Evolutionary conservation across 495 filamentous ascomycete genomes (phyloP).

Genomic region (Penicillium atrosanguineum): DNA sequence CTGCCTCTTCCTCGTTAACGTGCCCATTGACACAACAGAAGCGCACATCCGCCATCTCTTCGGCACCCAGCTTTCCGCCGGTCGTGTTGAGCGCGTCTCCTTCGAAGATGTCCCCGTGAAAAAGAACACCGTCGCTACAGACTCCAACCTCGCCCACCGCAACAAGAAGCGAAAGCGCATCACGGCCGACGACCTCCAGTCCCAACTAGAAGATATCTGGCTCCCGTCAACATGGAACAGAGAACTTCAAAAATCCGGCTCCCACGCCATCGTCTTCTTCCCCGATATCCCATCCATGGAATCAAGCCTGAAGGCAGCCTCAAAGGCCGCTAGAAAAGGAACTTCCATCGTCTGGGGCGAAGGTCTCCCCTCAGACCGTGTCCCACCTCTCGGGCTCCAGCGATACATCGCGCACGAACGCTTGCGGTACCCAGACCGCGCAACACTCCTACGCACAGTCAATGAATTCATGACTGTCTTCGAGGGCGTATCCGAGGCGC

Average conservation of each 20-base stretch:
- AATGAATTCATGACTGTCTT: slow-evolving; percentile 82
- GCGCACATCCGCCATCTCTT: slow-evolving; percentile 74
- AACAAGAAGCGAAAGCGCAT: slow-evolving; percentile 68
- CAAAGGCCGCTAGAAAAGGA: slow-evolving; percentile 55
- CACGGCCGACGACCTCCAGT: slow-evolving; percentile 49
- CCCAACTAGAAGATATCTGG: slow-evolving; percentile 47
- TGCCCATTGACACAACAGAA: slow-evolving; percentile 82
- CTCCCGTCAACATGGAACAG: slow-evolving; percentile 74
- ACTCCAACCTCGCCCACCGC: slow-evolving; percentile 24
- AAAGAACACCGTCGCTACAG: slow-evolving; percentile 28
- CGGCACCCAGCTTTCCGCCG: slow-evolving; percentile 63
- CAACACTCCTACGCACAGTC: slow-evolving; percentile 62
- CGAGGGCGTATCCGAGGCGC: slow-evolving; percentile 61
- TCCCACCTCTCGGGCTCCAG: slow-evolving; percentile 56
- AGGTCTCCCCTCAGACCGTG: slow-evolving; percentile 46
- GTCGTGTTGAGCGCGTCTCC: slow-evolving; percentile 68
- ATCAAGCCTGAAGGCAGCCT: slow-evolving; percentile 67
- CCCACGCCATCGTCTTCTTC: slow-evolving; percentile 76
- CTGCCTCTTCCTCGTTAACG: slow-evolving; percentile 82
- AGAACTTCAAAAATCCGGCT: slow-evolving; percentile 66
- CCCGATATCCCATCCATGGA: slow-evolving; percentile 76
- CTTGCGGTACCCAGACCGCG: slow-evolving; percentile 65
- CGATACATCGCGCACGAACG: slow-evolving; percentile 62
- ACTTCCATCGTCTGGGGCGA: slow-evolving; percentile 58
- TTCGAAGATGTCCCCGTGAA: slow-evolving; percentile 61